Evolutionary conservation across 176 grass and related monocot genomes (phyloP), one percentile per base, ranked within the genome.

Genomic region (Juncus inflexus): DNA sequence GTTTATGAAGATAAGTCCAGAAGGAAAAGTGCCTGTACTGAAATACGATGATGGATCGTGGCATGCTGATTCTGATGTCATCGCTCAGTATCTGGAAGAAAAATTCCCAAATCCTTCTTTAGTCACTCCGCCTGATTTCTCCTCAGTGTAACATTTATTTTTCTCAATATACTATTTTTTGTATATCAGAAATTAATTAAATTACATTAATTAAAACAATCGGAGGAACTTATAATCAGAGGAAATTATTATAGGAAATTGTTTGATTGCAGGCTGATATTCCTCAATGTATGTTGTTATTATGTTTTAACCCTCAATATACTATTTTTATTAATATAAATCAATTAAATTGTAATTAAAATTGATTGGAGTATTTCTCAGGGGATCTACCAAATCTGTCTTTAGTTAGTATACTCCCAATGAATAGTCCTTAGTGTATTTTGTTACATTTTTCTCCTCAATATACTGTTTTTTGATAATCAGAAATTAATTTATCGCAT

Each of bases 21-120:
- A 86, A 58, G 91, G 91, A 2, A 96, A 91, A 81, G 91, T 96
- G 4, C 91, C 91, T 50, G 84, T 88, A 12, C 64, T 88, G 42
- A 90, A 96, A 42, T 38, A 73, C 36, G 81, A 80, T 14, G 87
- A 96, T 49, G 87, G 70, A 14, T 81, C 84, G 62, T 91, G 87
- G 84, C 76, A 85, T 82, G 49, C 69, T 37, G 91, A 91, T 65
- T 96, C 91, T 7, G 91, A 96, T 70, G 84, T 83, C 42, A 91
- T 96, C 61, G 85, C 84, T 13, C 76, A 80, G 42, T 42, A 85
- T 35, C 84, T 96, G 4, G 91, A 96, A 74, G 76, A 88, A 70
- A 91, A 90, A 74, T 88, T 70, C 77, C 91, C 84, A 5, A 60
- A 66, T 37, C 91, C 87, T 11, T 74, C 87, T 71, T 74, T 96